Evolutionary conservation across 352 stramenopile species (phyloP).

Genomic region (Phytophthora boehmeriae): DNA sequence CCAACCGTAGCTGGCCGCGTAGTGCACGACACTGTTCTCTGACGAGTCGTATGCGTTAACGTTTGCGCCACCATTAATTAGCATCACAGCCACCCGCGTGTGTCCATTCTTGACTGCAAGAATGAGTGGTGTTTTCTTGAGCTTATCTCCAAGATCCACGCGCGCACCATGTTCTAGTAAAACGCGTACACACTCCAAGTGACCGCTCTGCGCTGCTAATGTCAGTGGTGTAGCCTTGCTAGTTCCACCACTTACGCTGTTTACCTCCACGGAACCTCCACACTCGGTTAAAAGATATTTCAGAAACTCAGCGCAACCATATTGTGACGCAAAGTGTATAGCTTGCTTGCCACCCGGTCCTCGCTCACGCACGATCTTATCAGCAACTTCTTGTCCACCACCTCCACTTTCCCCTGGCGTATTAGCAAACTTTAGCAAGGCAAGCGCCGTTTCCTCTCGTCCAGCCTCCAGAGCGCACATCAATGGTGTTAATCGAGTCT

Average conservation of each 20-base stretch:
- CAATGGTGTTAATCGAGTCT: conserved; percentile 64
- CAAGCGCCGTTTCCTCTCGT: conserved; percentile 62
- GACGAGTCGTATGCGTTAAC: conserved; percentile 81
- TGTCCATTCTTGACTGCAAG: conserved; percentile 81
- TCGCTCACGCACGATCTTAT: conserved; percentile 51
- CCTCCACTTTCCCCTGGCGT: conserved; percentile 29
- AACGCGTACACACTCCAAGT: conserved; percentile 58
- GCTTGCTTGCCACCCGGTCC: conserved; percentile 59
- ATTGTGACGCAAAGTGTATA: conserved; percentile 60
- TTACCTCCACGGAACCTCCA: conserved; percentile 51
- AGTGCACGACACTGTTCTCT: conserved; percentile 78
- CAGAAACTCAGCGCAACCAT: conserved; percentile 50
- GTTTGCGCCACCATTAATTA: conserved; percentile 76
- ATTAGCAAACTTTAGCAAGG: conserved; percentile 48
- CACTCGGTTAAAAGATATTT: conserved; percentile 50
- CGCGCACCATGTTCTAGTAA: conserved; percentile 61
- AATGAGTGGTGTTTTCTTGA: conserved; percentile 82
- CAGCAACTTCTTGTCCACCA: conserved; percentile 49
- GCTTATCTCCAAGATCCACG: conserved; percentile 69
- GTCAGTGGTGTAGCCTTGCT: conserved; percentile 65
- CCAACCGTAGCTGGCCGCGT: conserved; percentile 81
- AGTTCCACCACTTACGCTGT: conserved; percentile 38
- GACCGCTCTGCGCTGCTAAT: conserved; percentile 62
- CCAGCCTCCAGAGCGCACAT: conserved; percentile 54
- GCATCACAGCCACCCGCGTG: conserved; percentile 45